A percentile compares a stretch with the other conserved stretches of the same genome.
Evolutionary conservation across 306 rosid species (phyloP).

Genomic region (Prunus armeniaca): DNA sequence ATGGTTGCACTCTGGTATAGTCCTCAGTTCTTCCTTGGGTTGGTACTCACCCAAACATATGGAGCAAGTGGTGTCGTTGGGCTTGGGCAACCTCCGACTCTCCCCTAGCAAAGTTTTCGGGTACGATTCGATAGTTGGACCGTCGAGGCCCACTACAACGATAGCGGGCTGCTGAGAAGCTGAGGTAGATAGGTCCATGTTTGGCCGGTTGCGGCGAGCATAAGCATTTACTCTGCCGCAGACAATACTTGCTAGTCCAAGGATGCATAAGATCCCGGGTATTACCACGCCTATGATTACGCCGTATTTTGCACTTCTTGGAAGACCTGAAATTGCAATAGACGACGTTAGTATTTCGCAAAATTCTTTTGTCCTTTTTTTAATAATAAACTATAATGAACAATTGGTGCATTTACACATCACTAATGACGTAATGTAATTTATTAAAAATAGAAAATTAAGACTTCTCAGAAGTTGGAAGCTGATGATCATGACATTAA

Average conservation of each 20-base stretch:
- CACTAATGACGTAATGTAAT: not conserved
- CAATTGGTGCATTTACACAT: not conserved
- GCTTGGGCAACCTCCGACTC: constrained; percentile 50
- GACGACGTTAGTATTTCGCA: not conserved
- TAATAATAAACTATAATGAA: not conserved
- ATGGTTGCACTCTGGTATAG: constrained; percentile 67
- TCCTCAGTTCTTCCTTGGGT: constrained; percentile 54
- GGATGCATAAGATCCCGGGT: constrained; percentile 50
- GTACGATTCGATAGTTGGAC: constrained; percentile 65
- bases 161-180: constrained; percentile 14
- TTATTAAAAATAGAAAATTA: not conserved
- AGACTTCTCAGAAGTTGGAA: not conserved
- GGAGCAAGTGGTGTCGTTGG: constrained; percentile 50
- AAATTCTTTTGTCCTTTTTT: no score
- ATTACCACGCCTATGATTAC: constrained; percentile 54
- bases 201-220: constrained; percentile 9
- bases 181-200: constrained; percentile 8
- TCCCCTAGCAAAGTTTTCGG: constrained; percentile 52
- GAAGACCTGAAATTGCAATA: constrained; percentile 37
- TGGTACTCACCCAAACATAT: constrained; percentile 68
- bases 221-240: constrained; percentile 19
- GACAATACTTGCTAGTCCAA: constrained; percentile 40
- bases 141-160: constrained; percentile 48
- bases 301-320: constrained; percentile 58
- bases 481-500: not conserved